phyloP scores from a whole-genome alignment of 495 filamentous ascomycete genomes.

The Neurospora sp. region DNA sequence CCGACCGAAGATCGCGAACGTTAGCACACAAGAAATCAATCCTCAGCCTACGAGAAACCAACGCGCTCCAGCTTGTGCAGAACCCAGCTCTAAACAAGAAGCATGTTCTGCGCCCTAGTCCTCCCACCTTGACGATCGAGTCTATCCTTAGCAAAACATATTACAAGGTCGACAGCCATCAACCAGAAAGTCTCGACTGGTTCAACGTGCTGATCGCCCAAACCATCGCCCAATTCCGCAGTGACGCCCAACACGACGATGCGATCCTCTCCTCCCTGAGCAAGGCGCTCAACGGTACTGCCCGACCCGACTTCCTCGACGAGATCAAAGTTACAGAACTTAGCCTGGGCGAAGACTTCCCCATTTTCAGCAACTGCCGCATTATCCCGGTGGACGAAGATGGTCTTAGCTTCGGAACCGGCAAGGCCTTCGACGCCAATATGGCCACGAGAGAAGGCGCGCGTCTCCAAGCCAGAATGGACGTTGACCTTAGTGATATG shows the following conservation, averaged over 20 bases:
- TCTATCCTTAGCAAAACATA: slow-evolving; percentile 94
- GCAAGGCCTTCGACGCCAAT: slow-evolving; percentile 35
- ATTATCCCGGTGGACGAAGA: slow-evolving; percentile 77
- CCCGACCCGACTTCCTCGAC: slow-evolving; percentile 83
- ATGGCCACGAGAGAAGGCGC: slow-evolving; percentile 48
- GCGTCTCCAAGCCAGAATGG: slow-evolving; percentile 86
- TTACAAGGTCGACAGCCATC: slow-evolving; percentile 91
- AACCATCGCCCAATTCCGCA: slow-evolving; percentile 89
- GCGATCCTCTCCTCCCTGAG: slow-evolving; percentile 94
- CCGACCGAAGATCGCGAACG: slow-evolving; percentile 54
- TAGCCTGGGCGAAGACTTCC: slow-evolving; percentile 89
- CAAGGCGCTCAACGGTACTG: slow-evolving; percentile 70
- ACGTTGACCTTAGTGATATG: slow-evolving; percentile 91
- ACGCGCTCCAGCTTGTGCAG: slow-evolving; percentile 28
- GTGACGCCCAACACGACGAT: slow-evolving; percentile 80
- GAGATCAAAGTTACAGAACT: slow-evolving; percentile 91
- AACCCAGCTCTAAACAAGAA: slow-evolving; percentile 54
- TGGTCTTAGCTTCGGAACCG: slow-evolving; percentile 38
- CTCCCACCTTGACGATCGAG: slow-evolving; percentile 59
- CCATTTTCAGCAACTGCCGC: slow-evolving; percentile 97
- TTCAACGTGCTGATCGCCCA: slow-evolving; percentile 97
- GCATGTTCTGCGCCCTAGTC: slow-evolving; percentile 58
- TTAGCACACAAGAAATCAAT: slow-evolving; percentile 60
- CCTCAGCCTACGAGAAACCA: slow-evolving; percentile 39
- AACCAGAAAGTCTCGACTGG: slow-evolving; percentile 98